phyloP scores from a whole-genome alignment of 305 asterid genomes.

The Fraxinus albicans region DNA sequence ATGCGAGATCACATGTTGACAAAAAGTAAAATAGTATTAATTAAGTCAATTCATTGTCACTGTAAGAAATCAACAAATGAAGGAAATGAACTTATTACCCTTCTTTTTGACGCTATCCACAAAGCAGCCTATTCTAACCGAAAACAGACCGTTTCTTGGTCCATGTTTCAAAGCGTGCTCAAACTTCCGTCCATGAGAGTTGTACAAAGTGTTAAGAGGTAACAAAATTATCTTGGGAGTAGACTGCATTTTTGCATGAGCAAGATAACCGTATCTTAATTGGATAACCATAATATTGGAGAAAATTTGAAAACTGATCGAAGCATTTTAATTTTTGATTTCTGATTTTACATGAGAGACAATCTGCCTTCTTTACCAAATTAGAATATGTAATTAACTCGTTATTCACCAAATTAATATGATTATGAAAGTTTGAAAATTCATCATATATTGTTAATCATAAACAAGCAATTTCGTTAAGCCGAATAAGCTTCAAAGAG shows the following conservation, averaged over 20 bases:
- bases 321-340: not conserved
- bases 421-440: not conserved
- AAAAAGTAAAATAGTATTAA: slow-evolving; percentile 7
- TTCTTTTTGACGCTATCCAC: slow-evolving; percentile 86
- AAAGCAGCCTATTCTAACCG: slow-evolving; percentile 86
- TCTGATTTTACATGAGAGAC: too few species aligned
- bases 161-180: slow-evolving; percentile 93
- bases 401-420: not conserved
- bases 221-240: slow-evolving; percentile 16
- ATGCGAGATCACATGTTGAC: not conserved
- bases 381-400: not conserved
- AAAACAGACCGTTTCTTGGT: slow-evolving; percentile 61
- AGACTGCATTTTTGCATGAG: not conserved
- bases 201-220: slow-evolving; percentile 62
- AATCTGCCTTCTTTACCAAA: too few species aligned
- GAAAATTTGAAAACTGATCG: not conserved
- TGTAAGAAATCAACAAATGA: slow-evolving; percentile 9
- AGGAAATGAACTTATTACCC: slow-evolving; percentile 41
- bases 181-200: slow-evolving; percentile 68
- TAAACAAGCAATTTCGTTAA: not conserved
- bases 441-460: not conserved
- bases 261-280: not conserved
- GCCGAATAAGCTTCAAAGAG: slow-evolving; percentile 9
- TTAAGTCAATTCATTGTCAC: not conserved
- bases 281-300: not conserved